Base-by-base conservation (phyloP, 805 yeast species). In the Candida tammaniensis region DNA sequence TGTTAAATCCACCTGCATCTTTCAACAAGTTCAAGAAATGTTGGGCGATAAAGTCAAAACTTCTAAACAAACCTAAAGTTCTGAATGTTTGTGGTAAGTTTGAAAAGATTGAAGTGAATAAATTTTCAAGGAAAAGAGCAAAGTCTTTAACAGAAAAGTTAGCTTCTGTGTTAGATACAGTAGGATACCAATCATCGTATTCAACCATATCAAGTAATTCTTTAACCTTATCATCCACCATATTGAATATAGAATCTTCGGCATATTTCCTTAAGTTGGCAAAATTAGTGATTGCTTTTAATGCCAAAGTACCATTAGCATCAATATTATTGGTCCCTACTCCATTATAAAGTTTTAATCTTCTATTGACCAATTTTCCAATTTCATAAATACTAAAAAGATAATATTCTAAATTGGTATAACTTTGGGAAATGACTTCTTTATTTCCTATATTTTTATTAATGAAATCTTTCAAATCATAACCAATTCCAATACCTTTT, bases 351-450 rank as follows among this genome's bases (percentile, higher is more conserved):
- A 45, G 43, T 27, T 63, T 55, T 36, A 66, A 61, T 33, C 56
- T 54, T 12, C 57, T 43, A 42, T 66, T 65, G 21, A 69, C 54
- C 36, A 64, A 50, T 32, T 64, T 62, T n/a, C 78, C 80, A 31
- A 91, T 69, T 54, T 83, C 88, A 33, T 68, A 67, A 7, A 89
- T 74, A 36, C 95, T 86, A 47, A 71, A 78, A 26, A 85, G 71
- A 55, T 89, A 91, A 55, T 85, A 86, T 53, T 91, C 96, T 49
- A 91, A 64, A 55, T 93, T 88, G 38, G 93, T 82, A 46, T 86
- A 70, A 46, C 86, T 86, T 63, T 93, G 98, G 0, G 96, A 82
- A 17, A 87, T 74, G 46, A 87, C 89, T 57, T 91, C 98, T 52
- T 95, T 85, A 42, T 88, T 84, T 9, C 82, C 76, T 2, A 88